Conservation (phyloP, 1,139 yeast genomes). For the Lodderomyces parapsilosis region DNA sequence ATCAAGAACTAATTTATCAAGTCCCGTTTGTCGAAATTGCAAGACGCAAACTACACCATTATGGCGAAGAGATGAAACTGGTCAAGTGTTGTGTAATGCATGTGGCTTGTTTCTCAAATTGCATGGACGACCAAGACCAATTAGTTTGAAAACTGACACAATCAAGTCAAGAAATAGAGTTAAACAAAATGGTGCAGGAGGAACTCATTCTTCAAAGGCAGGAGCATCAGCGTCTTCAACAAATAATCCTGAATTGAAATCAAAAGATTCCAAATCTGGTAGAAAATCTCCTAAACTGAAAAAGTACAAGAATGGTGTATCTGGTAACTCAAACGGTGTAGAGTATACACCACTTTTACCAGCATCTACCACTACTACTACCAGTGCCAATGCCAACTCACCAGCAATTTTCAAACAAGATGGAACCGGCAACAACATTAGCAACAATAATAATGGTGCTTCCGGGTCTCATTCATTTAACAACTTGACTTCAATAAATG, state of each 20-base stretch:
- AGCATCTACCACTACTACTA: too few relatives aligned
- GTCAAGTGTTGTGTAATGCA: conserved; percentile 92
- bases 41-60: conserved; percentile 89
- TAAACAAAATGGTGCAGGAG: conserved; percentile 42
- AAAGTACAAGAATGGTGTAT: conserved; percentile 19
- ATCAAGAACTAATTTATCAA: conserved; percentile 49
- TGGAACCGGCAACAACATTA: too few relatives aligned
- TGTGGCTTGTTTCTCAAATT: conserved; percentile 89
- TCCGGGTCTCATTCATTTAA: not conserved
- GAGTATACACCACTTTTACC: conserved; percentile 30
- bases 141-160: conserved; percentile 85
- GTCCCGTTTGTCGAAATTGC: conserved; percentile 86
- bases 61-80: conserved; percentile 93
- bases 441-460: not conserved
- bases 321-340: conserved; percentile 13
- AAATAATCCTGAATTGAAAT: conserved; percentile 47
- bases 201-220: conserved; percentile 4
- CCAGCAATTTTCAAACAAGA: conserved; percentile 12
- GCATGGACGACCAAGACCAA: conserved; percentile 92
- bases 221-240: conserved; percentile 13
- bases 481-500: not conserved
- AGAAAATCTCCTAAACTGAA: conserved; percentile 35
- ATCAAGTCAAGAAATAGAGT: conserved; percentile 87
- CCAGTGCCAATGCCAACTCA: conserved; percentile 12
- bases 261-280: conserved; percentile 30